Evolutionary conservation across 2,329 filamentous ascomycete species (phyloP).

Genomic region (Didymella exigua): DNA sequence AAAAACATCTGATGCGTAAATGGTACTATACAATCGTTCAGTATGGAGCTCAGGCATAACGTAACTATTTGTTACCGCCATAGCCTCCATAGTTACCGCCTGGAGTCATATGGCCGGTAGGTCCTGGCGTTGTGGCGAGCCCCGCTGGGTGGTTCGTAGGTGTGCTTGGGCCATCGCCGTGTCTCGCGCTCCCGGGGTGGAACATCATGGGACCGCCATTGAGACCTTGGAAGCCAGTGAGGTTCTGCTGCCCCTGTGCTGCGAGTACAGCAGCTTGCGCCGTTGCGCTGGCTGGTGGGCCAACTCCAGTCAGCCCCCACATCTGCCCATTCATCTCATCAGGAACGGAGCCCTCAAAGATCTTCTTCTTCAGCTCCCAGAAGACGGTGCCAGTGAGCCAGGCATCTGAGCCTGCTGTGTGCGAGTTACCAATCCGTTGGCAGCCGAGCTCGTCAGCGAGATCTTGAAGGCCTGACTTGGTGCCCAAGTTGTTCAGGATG

Average conservation of each 20-base stretch:
- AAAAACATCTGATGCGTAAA: not conserved
- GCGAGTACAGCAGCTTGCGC: conserved; percentile 53
- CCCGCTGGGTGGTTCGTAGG: conserved; percentile 63
- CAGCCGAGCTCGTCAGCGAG: conserved; percentile 93
- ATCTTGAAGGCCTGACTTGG: conserved; percentile 90
- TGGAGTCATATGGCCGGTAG: conserved; percentile 76
- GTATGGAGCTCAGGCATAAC: conserved; percentile 2
- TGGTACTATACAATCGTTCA: conserved; percentile 12
- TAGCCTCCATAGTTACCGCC: conserved; percentile 74
- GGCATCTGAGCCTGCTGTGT: conserved; percentile 93
- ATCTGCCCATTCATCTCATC: conserved; percentile 86
- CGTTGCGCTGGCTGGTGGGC: conserved; percentile 61
- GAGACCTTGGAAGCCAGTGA: conserved; percentile 41
- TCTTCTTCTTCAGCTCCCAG: conserved; percentile 87
- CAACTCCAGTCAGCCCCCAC: conserved; percentile 79
- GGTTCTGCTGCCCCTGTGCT: conserved; percentile 48
- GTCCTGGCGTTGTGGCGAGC: conserved; percentile 57
- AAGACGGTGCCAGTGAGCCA: conserved; percentile 93
- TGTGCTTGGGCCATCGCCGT: conserved; percentile 68
- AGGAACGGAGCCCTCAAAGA: conserved; percentile 82
- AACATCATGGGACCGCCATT: conserved; percentile 46
- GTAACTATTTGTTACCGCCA: conserved; percentile 31
- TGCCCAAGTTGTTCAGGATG: conserved; percentile 82
- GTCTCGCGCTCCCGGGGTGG: conserved; percentile 48
- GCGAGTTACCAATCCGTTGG: conserved; percentile 82